Evolutionary conservation across 2,329 filamentous ascomycete genomes (phyloP), one percentile per base, ranked within the genome.

Genomic region (Cytospora mali): DNA sequence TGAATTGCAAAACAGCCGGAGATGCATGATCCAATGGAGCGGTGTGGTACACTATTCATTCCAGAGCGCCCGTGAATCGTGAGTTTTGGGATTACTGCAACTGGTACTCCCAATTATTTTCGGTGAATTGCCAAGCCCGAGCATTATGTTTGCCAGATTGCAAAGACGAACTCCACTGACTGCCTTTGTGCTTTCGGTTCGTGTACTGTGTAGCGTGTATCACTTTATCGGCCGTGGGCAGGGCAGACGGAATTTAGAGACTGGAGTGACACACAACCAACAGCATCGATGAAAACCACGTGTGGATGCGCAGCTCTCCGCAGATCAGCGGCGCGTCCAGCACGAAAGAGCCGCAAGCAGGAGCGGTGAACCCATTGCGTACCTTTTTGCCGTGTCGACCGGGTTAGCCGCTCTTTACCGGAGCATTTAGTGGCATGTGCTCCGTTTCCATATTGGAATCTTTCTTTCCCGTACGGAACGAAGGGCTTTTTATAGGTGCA

Each of bases 241-340:
- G 25, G 51, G 39, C 49, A 53, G 49, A 46, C 23, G 48, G 49
- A 53, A 23, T 23, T 51, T 25, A 14, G 49, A 53, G 13, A 29
- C 57, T 59, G 25, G 33, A 59, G 57, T 59, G 57, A 59, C 57
- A 59, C 57, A 59, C 18, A 35, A 31, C 49, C 49, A 53, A 28
- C 49, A 31, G 33, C 31, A 29, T 25, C 33, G 27, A 35, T 51
- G 49, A 39, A 33, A 46, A 59, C 57, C 57, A 59, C 49, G 57
- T 59, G 57, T 59, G 57, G 57, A 59, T 59, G 57, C 49, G 49
- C 57, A 59, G 49, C 57, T 53, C 49, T 59, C 57, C 57, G 57
- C 57, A 53, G 49, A 59, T 59, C 57, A 59, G 57, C 49, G 48
- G 56, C 57, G 39, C 25, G 25, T 28, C 42, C 39, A 42, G 39